Percentiles rank a stretch among this genome's conserved stretches.
Conservation (phyloP, 1,284 basidiomycete genomes). For the Ustilago trichophora region DNA sequence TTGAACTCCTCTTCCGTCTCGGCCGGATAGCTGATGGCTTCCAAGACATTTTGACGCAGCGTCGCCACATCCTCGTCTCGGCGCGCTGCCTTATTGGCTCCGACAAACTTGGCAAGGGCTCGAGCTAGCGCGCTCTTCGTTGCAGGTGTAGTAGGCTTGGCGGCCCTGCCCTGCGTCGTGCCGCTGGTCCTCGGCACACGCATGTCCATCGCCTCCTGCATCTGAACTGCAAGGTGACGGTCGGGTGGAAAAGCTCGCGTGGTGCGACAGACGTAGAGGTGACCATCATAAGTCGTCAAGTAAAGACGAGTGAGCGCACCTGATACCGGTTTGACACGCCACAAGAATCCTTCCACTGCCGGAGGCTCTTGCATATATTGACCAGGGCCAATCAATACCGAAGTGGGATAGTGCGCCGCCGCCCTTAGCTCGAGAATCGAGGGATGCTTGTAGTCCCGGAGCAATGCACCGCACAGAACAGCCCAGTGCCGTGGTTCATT, state of each 20-base stretch:
- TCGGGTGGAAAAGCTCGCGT: slow-evolving; percentile 75
- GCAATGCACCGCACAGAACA: slow-evolving; percentile 77
- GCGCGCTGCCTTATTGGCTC: slow-evolving; percentile 35
- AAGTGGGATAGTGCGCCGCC: slow-evolving; percentile 74
- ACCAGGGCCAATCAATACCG: slow-evolving; percentile 72
- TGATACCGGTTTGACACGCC: slow-evolving; percentile 74
- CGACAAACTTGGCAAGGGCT: slow-evolving; percentile 41
- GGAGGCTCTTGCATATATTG: slow-evolving; percentile 75
- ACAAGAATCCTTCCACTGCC: slow-evolving; percentile 79
- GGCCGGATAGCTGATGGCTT: slow-evolving; percentile 46
- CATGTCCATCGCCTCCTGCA: slow-evolving; percentile 35
- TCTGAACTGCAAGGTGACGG: slow-evolving; percentile 71
- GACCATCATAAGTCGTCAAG: slow-evolving; percentile 77
- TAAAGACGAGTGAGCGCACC: slow-evolving; percentile 75
- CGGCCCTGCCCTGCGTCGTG: slow-evolving; percentile 8
- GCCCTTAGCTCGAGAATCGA: slow-evolving; percentile 78
- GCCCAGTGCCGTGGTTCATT: slow-evolving; percentile 76
- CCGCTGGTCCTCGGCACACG: slow-evolving; percentile 33
- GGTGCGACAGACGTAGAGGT: slow-evolving; percentile 74
- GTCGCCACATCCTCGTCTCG: slow-evolving; percentile 61
- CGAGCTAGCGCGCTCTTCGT: slow-evolving; percentile 19
- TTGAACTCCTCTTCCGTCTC: slow-evolving; percentile 47
- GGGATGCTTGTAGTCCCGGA: slow-evolving; percentile 70
- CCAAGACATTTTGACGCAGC: slow-evolving; percentile 63
- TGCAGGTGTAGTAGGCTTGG: slow-evolving; percentile 5